These are phyloP conservation scores for Ilyonectria destructans DNA, from an alignment of 2,329 filamentous ascomycete genomes.

Conservation along the genomic window DNA sequence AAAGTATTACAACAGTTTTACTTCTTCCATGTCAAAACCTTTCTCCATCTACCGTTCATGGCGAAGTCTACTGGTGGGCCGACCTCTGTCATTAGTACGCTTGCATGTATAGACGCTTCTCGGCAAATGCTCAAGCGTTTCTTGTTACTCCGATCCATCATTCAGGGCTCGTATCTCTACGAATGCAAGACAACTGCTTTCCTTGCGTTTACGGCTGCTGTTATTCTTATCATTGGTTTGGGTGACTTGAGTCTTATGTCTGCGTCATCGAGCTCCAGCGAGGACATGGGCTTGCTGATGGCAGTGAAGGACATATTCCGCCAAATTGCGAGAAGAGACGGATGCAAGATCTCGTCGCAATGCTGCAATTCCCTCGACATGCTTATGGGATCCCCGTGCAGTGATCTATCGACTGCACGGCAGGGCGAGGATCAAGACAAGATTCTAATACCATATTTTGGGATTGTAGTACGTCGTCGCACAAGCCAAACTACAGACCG, in stretches of 20 bases:
- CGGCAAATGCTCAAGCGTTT: slow-evolving; percentile 18
- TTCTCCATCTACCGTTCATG: slow-evolving; percentile 25
- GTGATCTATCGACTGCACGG: no score
- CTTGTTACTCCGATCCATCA: background rate
- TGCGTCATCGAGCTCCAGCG: background rate
- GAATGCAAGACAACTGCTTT: slow-evolving; percentile 28
- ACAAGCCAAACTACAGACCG: background rate
- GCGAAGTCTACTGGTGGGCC: slow-evolving; percentile 1
- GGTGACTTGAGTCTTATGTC: background rate
- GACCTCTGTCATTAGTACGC: slow-evolving; percentile 11
- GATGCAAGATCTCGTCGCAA: slow-evolving; percentile 19
- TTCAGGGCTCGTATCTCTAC: background rate
- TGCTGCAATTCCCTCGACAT: slow-evolving; percentile 13
- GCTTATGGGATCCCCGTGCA: slow-evolving; percentile 1
- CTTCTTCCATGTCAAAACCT: slow-evolving; percentile 13
- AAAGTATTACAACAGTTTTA: slow-evolving; percentile 14
- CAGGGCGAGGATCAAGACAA: background rate
- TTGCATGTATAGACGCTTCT: slow-evolving; percentile 18
- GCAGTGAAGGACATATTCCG: background rate
- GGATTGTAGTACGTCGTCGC: slow-evolving; percentile 15
- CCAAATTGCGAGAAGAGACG: background rate
- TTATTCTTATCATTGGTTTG: slow-evolving; percentile 17
- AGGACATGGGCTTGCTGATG: background rate
- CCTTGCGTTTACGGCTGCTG: slow-evolving; percentile 20
- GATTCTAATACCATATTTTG: slow-evolving; percentile 25